Evolutionary conservation across 202 grass and related monocot species (phyloP), one percentile per base, ranked within the genome.

Genomic region (Saccharum hybrid): DNA sequence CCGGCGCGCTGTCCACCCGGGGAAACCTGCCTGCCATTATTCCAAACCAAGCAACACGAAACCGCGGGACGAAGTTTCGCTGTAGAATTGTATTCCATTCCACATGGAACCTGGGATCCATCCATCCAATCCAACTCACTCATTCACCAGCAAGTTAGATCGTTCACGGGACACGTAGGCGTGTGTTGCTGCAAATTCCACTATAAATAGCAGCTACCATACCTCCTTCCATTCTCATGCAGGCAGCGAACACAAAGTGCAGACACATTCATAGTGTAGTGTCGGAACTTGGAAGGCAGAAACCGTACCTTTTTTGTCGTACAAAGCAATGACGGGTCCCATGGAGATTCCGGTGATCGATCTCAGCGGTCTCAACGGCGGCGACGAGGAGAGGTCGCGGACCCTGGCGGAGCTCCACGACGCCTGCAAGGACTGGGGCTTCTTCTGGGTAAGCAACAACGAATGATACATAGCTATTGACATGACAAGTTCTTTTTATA

Each of bases 331-430:
- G 78, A 81, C 78, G 36, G 66, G 78, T 0, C 36, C 66, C 18
- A 91, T 86, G 90, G 90, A 89, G 40, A 90, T 98, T 66, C 90
- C 95, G 30, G 92, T 95, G 51, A 87, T 98, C 71, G 78, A 98
- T 66, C 90, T 98, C 66, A 28, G 59, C 6, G 92, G 83, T 51
- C 80, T 95, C 43, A n/a, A 39, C 21, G 34, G 18, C 78, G 21
- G 78, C 75, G 96, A 68, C 10, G 82, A 82, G 37, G 72, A 81
- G 66, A 83, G 90, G 79, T 75, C 71, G 15, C 49, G 61, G 23
- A 68, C 87, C 41, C 80, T 94, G 95, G 82, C 76, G 19, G 83
- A 22, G 64, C 93, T 98, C 70, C 96, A 95, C 63, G 60, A 88
- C 12, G 92, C 89, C 34, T 98, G 96, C 71, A 51, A 66, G 56